Evolutionary conservation across 2,329 filamentous ascomycete genomes (phyloP).

Genomic region (Claviceps spartinae): DNA sequence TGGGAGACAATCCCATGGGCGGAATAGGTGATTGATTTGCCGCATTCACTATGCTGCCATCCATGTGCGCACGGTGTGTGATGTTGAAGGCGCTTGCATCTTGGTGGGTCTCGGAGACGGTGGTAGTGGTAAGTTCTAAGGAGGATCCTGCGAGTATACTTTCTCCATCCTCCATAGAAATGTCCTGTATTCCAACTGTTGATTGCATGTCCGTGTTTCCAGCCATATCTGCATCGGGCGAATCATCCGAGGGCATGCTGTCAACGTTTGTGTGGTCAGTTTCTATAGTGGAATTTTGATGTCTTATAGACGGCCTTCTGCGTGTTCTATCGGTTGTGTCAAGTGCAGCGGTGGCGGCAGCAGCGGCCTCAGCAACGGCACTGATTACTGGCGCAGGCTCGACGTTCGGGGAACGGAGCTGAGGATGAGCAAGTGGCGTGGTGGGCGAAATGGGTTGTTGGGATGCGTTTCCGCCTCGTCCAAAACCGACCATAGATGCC

Average conservation of each 20-base stretch:
- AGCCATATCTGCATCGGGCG: conserved; percentile 63
- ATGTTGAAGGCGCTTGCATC: conserved; percentile 90
- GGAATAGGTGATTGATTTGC: conserved; percentile 52
- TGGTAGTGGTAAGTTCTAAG: conserved; percentile 62
- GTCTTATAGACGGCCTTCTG: conserved; percentile 72
- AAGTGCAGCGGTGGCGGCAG: conserved; percentile 22
- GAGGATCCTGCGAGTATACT: conserved; percentile 63
- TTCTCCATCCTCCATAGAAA: conserved; percentile 64
- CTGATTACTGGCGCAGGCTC: conserved; percentile 33
- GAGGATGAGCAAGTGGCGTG: conserved; percentile 60
- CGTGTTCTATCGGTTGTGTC: conserved; percentile 42
- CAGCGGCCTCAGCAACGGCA: conserved; percentile 29
- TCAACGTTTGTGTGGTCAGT: conserved; percentile 78
- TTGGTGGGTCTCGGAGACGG: conserved; percentile 64
- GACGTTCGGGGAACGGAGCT: conserved; percentile 39
- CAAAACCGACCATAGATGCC: conserved; percentile 64
- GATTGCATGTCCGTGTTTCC: conserved; percentile 69
- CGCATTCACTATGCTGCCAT: conserved; percentile 71
- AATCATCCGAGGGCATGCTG: conserved; percentile 66
- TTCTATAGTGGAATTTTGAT: conserved; percentile 83
- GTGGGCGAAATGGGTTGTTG: conserved; percentile 88
- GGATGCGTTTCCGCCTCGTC: conserved; percentile 59
- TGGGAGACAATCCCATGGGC: conserved; percentile 59
- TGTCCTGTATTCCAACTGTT: conserved; percentile 74
- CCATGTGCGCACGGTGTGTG: conserved; percentile 69